A percentile compares a stretch with the other conserved stretches of the same genome.
phyloP scores from a whole-genome alignment of 345 rosid genomes.

The Cochlearia excelsa region DNA sequence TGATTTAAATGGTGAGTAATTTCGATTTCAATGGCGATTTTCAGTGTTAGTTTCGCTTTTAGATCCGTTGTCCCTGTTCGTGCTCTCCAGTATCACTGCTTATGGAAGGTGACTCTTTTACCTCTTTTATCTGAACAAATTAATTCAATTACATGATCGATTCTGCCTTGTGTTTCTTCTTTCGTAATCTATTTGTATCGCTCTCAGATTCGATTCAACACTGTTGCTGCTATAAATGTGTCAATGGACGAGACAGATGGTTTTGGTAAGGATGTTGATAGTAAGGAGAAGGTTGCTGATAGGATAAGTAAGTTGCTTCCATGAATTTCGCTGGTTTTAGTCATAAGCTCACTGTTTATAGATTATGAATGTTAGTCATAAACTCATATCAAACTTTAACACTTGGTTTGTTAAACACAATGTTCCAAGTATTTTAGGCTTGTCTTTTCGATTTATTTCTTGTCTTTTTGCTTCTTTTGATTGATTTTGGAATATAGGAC shows the following conservation, averaged over 20 bases:
- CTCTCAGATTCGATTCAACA: constrained; percentile 41
- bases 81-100: constrained; percentile 37
- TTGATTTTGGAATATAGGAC: constrained; percentile 27
- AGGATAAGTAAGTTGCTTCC: constrained; percentile 27
- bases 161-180: background rate
- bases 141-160: background rate
- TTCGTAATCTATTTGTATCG: constrained; percentile 4
- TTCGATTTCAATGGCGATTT: constrained; percentile 45
- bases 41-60: constrained; percentile 47
- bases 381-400: too few relatives aligned
- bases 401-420: too few relatives aligned
- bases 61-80: constrained; percentile 45
- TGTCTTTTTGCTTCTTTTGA: background rate
- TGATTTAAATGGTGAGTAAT: constrained; percentile 38
- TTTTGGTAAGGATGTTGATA: constrained; percentile 27
- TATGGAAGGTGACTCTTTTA: constrained; percentile 46
- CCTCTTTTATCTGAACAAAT: background rate
- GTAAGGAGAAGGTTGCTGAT: constrained; percentile 18
- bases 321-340: background rate
- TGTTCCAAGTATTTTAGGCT: background rate
- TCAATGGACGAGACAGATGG: constrained; percentile 46
- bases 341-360: background rate
- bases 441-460: background rate
- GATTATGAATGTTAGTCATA: too few relatives aligned
- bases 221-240: constrained; percentile 45